Evolutionary conservation across 495 filamentous ascomycete genomes (phyloP).

Genomic region (Talaromyces thailandensis): DNA sequence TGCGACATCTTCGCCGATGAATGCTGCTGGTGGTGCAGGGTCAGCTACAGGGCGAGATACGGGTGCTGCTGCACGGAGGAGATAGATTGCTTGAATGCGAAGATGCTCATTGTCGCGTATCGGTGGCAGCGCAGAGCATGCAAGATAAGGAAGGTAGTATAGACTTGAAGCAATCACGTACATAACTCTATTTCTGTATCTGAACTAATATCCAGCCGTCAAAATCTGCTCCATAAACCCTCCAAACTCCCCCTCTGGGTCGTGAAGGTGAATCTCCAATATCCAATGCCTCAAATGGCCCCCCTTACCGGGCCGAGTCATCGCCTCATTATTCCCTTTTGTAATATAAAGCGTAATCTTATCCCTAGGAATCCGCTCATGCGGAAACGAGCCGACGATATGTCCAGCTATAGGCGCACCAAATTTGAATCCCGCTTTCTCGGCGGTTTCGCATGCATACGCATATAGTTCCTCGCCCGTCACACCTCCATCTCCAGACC

Average conservation of each 20-base stretch:
- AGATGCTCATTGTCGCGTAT: not conserved
- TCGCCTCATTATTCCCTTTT: constrained; percentile 26
- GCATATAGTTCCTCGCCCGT: constrained; percentile 33
- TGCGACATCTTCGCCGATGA: constrained; percentile 19
- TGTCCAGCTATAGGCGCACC: constrained; percentile 38
- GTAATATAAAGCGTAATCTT: constrained; percentile 31
- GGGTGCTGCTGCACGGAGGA: constrained; percentile 21
- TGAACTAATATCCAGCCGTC: constrained; percentile 16
- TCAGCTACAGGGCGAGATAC: constrained; percentile 28
- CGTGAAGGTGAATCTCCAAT: constrained; percentile 40
- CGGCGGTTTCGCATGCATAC: constrained; percentile 16
- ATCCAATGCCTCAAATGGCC: constrained; percentile 40
- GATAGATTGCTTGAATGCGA: not conserved
- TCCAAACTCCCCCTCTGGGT: constrained; percentile 23
- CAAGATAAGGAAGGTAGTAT: not conserved
- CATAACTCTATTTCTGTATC: not conserved
- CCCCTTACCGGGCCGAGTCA: constrained; percentile 25
- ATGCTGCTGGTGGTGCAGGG: constrained; percentile 16
- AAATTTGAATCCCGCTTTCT: constrained; percentile 27
- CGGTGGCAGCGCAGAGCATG: not conserved
- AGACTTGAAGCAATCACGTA: not conserved
- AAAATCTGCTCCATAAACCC: constrained; percentile 39
- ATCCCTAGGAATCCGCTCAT: constrained; percentile 41
- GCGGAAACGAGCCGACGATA: constrained; percentile 31
- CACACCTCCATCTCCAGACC: constrained; percentile 21